Conservation (phyloP, 225 moss, liverwort and hornwort species). For the Thuidium tamariscinum region DNA sequence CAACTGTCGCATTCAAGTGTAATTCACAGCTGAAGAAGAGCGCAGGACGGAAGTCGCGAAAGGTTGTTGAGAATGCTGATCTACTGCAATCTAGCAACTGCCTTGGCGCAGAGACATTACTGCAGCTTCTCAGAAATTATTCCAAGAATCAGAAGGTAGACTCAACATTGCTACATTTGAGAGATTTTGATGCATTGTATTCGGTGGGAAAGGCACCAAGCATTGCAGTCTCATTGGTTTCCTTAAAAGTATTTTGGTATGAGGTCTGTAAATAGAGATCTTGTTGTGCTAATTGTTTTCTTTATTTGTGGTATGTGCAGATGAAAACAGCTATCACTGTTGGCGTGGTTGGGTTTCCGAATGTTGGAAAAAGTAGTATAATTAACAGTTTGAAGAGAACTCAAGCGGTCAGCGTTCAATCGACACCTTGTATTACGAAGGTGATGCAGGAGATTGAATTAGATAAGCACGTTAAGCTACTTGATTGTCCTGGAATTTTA, state of each 20-base stretch:
- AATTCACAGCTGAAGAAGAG: conserved; percentile 61
- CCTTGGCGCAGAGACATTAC: conserved; percentile 76
- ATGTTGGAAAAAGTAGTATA: conserved; percentile 91
- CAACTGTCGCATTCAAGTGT: conserved; percentile 84
- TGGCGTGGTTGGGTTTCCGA: conserved; percentile 84
- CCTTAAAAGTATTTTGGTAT: not conserved
- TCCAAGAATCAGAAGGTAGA: conserved; percentile 62
- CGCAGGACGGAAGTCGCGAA: conserved; percentile 46
- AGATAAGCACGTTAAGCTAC: conserved; percentile 74
- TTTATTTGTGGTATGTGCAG: conserved; percentile 20
- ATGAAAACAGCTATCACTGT: conserved; percentile 65
- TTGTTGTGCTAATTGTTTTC: not conserved
- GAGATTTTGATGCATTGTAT: not conserved
- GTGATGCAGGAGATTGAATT: conserved; percentile 77
- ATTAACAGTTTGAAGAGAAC: conserved; percentile 84
- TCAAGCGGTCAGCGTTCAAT: conserved; percentile 65
- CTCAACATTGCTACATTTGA: not conserved
- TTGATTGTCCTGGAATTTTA: conserved; percentile 87
- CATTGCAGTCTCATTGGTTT: not conserved
- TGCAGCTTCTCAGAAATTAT: conserved; percentile 75
- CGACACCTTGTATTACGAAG: conserved; percentile 74
- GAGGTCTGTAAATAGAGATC: not conserved
- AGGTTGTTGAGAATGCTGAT: conserved; percentile 28
- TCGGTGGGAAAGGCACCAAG: not conserved
- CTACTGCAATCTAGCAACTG: conserved; percentile 56